A percentile compares a stretch with the other conserved stretches of the same genome.
These are phyloP conservation scores for Cyberlindnera amylophila DNA, from an alignment of 805 yeast species.

Conservation along the genomic window DNA sequence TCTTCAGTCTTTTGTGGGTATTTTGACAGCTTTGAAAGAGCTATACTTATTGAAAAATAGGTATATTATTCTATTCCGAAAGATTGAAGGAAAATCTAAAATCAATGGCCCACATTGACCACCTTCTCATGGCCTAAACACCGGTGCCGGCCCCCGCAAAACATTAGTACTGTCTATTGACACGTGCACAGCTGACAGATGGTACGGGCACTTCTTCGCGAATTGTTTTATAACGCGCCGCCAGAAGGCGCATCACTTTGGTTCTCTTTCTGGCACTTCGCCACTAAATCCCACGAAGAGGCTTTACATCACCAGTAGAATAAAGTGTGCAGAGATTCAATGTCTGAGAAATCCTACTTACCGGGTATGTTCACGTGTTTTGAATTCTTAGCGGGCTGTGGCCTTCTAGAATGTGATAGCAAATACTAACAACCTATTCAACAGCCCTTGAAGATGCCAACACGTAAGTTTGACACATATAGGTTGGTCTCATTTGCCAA, in stretches of 20 bases:
- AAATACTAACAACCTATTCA: conserved; percentile 1
- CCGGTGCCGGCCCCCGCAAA: not conserved
- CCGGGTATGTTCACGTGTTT: conserved; percentile 17
- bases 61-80: too few species aligned
- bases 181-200: not conserved
- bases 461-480: conserved; percentile 22
- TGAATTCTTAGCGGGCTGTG: too few species aligned
- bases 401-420: too few species aligned
- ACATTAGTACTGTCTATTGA: not conserved
- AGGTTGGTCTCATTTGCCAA: too few species aligned
- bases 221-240: not conserved
- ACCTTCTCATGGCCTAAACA: not conserved
- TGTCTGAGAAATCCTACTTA: conserved; percentile 17
- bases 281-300: not conserved
- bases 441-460: conserved; percentile 30
- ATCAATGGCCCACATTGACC: too few species aligned
- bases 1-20: too few species aligned
- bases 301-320: too few species aligned
- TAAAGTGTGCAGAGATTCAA: not conserved
- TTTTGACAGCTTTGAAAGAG: too few species aligned
- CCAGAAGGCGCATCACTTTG: too few species aligned
- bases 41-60: too few species aligned
- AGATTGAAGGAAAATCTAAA: too few species aligned
- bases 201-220: not conserved
- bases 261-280: not conserved